Conservation (phyloP, 2,329 filamentous ascomycete species). For the Phyllosticta citrichinensis region DNA sequence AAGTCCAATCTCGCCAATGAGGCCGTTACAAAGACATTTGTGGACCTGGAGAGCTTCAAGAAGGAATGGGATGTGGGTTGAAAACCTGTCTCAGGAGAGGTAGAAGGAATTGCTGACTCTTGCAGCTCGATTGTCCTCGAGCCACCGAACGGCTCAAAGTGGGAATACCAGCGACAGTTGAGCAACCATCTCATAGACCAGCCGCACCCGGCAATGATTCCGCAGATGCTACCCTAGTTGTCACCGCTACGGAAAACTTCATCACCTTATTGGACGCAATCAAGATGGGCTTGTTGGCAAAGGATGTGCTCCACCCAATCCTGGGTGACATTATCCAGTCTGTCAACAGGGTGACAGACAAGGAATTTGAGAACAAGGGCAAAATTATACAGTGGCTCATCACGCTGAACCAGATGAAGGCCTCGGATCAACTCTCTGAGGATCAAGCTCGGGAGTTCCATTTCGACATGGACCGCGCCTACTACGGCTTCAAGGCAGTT, state of each 20-base stretch:
- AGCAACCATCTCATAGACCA: conserved; percentile 43
- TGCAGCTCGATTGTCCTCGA: conserved; percentile 81
- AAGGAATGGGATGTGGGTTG: conserved; percentile 62
- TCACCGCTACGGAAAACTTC: conserved; percentile 93
- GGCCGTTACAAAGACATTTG: conserved; percentile 77
- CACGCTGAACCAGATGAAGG: conserved; percentile 93
- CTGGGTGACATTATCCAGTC: conserved; percentile 93
- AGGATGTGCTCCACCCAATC: conserved; percentile 91
- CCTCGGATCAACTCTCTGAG: conserved; percentile 79
- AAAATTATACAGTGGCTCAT: conserved; percentile 99
- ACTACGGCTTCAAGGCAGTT: conserved; percentile 82
- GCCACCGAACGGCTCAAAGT: conserved; percentile 88
- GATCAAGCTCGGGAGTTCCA: conserved; percentile 82
- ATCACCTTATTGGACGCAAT: conserved; percentile 96
- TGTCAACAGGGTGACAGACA: conserved; percentile 92
- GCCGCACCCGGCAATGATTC: conserved; percentile 27
- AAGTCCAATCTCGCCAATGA: conserved; percentile 89
- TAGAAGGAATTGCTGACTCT: neutral
- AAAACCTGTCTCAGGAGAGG: neutral
- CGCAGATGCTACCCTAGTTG: conserved; percentile 57
- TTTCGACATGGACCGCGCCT: conserved; percentile 88
- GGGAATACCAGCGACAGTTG: conserved; percentile 78
- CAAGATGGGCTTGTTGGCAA: conserved; percentile 82
- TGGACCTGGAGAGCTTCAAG: conserved; percentile 84
- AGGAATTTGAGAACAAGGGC: conserved; percentile 86